Base-by-base conservation (phyloP, 192 early-diverging fungal species). In the Entomortierella lignicola region DNA sequence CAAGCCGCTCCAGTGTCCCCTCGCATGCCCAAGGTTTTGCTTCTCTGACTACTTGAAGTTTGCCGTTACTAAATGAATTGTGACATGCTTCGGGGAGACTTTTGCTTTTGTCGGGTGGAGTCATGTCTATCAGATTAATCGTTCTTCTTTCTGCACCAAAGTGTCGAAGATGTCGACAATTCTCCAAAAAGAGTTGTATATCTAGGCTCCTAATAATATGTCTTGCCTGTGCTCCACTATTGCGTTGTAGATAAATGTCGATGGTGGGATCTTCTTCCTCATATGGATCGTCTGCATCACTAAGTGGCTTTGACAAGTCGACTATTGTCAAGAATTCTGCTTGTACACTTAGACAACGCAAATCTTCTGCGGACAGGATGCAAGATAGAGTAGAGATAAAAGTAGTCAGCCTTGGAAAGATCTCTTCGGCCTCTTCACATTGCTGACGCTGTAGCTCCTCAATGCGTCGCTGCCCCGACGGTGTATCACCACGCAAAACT, bases 21-120 rank as follows among this genome's bases (percentile, higher is more conserved):
- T 66, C 53, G 27, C 53, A 66, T 29, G 52, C 63, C 53, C 52
- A 44, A 25, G 42, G 41, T 8, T 66, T 61, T 29, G 60, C 60
- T n/a, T 4, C 26, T 17, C 60, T 25, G 44, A 61, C 30, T 4
- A 54, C 52, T 7, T 11, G 52, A 23, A 7, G 3, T 4, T 12
- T 5, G 18, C 52, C 26, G 26, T 37, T 37, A 37, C 34, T 10
- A 37, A 10, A 10, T 4, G 34, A 37, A 37, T 37, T 7, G 34
- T 21, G 12, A n/a, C 12, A 26, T 25, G 10, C 4, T 26, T 42
- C 30, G 42, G 42, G 47, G 11, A 29, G 54, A 23, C 6, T 32
- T 2, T 39, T 39, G 34, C 4, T 7, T 26, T n/a, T n/a, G 20
- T 23, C 39, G 3, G 41, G 12, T 23, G 57, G 57, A 5, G 44